A percentile compares a stretch with the other conserved stretches of the same genome.
phyloP scores from a whole-genome alignment of 805 yeast species.

The Candida krabiensis region DNA sequence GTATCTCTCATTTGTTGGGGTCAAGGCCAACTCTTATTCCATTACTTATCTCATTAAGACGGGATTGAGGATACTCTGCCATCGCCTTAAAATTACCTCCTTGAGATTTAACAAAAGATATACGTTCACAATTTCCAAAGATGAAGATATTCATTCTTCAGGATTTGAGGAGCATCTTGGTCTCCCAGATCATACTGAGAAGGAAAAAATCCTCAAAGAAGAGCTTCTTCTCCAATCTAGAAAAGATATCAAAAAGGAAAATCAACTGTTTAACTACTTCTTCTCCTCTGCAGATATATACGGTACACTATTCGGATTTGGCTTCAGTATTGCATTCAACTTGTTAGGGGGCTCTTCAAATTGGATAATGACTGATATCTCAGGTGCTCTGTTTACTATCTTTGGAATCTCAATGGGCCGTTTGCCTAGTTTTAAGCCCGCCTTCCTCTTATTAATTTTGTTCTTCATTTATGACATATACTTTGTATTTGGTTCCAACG shows the following conservation, averaged over 20 bases:
- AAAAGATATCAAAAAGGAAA: constrained; percentile 21
- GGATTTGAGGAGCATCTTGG: constrained; percentile 37
- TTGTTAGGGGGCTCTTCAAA: constrained; percentile 31
- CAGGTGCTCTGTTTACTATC: constrained; percentile 44
- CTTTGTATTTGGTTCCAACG: constrained; percentile 62
- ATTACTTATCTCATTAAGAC: constrained; percentile 29
- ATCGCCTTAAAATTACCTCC: constrained; percentile 29
- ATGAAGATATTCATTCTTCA: constrained; percentile 34
- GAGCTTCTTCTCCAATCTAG: constrained; percentile 25
- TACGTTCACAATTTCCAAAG: constrained; percentile 41
- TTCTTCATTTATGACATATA: constrained; percentile 63
- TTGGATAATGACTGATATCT: constrained; percentile 48
- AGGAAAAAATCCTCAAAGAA: constrained; percentile 29
- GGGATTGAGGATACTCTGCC: constrained; percentile 28
- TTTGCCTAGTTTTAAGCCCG: constrained; percentile 46
- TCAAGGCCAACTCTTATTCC: constrained; percentile 34
- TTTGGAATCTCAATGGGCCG: constrained; percentile 40
- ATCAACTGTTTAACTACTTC: constrained; percentile 37
- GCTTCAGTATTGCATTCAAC: constrained; percentile 10
- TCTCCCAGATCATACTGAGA: constrained; percentile 32
- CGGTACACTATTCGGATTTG: constrained; percentile 21
- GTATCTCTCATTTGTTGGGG: constrained; percentile 36
- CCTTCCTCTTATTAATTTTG: constrained; percentile 43
- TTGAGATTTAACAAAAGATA: constrained; percentile 36
- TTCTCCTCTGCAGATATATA: constrained; percentile 32